A percentile compares a stretch with the other conserved stretches of the same genome.
phyloP scores from a whole-genome alignment of 1,139 yeast species.

The Suhomyces anneliseae region DNA sequence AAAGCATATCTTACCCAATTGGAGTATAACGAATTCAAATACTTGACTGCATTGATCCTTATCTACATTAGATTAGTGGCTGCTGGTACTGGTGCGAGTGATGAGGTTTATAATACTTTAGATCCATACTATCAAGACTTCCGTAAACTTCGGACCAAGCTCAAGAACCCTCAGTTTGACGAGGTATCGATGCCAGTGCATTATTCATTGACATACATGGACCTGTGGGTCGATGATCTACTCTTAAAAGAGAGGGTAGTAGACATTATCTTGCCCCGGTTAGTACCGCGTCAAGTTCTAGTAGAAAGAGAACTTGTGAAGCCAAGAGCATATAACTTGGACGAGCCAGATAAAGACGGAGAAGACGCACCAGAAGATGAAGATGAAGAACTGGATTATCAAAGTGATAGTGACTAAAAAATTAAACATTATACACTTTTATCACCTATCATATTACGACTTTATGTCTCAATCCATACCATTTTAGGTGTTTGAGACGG shows the following conservation, averaged over 20 bases:
- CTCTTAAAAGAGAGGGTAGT: constrained; percentile 51
- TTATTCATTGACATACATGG: constrained; percentile 49
- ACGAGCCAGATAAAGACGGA: constrained; percentile 17
- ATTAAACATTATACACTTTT: neutral
- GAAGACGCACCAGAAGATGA: constrained; percentile 6
- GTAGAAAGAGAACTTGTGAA: constrained; percentile 41
- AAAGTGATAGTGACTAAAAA: constrained; percentile 28
- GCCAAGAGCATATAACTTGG: constrained; percentile 37
- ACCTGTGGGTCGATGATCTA: constrained; percentile 59
- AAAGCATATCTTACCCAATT: constrained; percentile 50
- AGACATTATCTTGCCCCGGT: constrained; percentile 61
- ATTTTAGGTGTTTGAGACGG: too few species aligned
- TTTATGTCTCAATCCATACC: too few species aligned
- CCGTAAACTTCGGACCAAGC: constrained; percentile 45
- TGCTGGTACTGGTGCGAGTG: constrained; percentile 23
- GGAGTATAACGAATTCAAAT: constrained; percentile 56
- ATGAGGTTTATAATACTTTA: constrained; percentile 46
- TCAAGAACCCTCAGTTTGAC: constrained; percentile 23
- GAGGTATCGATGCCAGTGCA: constrained; percentile 24
- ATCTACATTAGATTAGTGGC: constrained; percentile 56
- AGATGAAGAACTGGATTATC: constrained; percentile 12
- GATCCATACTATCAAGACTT: constrained; percentile 58
- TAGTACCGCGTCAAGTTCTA: constrained; percentile 38
- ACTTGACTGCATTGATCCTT: constrained; percentile 61
- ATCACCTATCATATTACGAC: too few species aligned